phyloP scores from a whole-genome alignment of 164 flowering plant genomes.

The Cinnamomum chago region DNA sequence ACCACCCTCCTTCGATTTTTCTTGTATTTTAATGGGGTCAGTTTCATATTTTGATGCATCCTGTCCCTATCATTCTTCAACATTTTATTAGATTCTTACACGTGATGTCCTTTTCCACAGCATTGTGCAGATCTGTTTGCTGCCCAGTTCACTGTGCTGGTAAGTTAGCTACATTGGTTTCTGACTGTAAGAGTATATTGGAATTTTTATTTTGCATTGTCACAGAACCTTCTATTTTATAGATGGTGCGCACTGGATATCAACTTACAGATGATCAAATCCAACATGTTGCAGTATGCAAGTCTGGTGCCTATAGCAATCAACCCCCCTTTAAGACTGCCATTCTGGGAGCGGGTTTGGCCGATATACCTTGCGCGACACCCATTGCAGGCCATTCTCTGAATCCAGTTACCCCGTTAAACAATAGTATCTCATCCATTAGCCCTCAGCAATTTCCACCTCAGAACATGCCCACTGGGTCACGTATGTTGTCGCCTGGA shows the following conservation, averaged over 20 bases:
- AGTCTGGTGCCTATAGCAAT: slow-evolving; percentile 8
- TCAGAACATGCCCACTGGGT: slow-evolving; percentile 32
- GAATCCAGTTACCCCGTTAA: slow-evolving; percentile 35
- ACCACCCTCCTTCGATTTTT: not conserved
- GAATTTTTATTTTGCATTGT: not conserved
- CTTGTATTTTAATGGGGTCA: not conserved
- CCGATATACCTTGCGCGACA: slow-evolving; percentile 51
- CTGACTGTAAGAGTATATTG: not conserved
- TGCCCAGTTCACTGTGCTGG: slow-evolving; percentile 58
- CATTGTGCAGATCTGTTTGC: slow-evolving; percentile 79
- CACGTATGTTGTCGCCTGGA: slow-evolving; percentile 61
- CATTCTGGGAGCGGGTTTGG: slow-evolving; percentile 27
- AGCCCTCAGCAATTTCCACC: slow-evolving; percentile 21
- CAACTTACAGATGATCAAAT: slow-evolving; percentile 39
- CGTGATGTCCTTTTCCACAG: slow-evolving; percentile 34
- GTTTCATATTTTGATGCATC: not conserved
- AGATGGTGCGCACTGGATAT: slow-evolving; percentile 81
- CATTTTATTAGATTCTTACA: not conserved
- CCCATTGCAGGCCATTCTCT: slow-evolving; percentile 40
- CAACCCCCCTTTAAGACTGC: slow-evolving; percentile 18
- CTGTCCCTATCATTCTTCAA: not conserved
- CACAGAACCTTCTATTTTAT: slow-evolving; percentile 13
- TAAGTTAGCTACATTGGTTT: slow-evolving; percentile 25
- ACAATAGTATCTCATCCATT: slow-evolving; percentile 31
- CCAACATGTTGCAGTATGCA: slow-evolving; percentile 22